Base-by-base conservation (phyloP, 208 protist species). In the Acanthamoeba triangularis region DNA sequence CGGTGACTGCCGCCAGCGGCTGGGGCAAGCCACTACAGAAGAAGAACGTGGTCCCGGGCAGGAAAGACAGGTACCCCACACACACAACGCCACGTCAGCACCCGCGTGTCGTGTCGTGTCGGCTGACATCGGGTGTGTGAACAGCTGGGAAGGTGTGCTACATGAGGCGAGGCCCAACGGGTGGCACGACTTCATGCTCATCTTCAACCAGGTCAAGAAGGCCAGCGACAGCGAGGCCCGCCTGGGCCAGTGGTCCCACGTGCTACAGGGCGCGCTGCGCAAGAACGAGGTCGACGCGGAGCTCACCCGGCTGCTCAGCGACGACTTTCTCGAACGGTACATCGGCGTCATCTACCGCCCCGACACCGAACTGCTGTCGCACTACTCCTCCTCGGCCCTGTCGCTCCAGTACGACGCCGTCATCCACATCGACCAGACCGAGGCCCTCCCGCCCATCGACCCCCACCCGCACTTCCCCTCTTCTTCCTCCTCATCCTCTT, bases 331-430 rank as follows among this genome's bases (percentile, higher is more conserved):
- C n/a, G 63, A 95, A 25, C 20, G 54, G 61, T 93, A 78, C 61
- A 93, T 80, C 41, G 59, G 63, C 3, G 65, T 93, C 44, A 93
- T 93, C 37, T 93, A 96, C 69, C 33, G 74, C 28, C 90, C 90
- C 33, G 61, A 95, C 20, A 95, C 52, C 28, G 95, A 96, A 41
- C 59, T 65, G 59, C 20, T 82, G 18, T 85, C 85, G 59, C 95
- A 96, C 78, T 96, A 96, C 33, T 95, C 80, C 61, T 25, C 6
- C 20, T 67, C 92, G n/a, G 23, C 47, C 11, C 54, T 96, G 16
- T 54, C 92, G 6, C 63, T 35, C 33, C 92, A 96, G 47, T 96
- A 88, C 82, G 95, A 96, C 63, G 67, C 95, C 10, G 44, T 96
- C 0, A 96, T 96, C 90, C 63, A 93, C 52, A 67, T 96, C 20